Conservation (phyloP, 352 stramenopile species). For the Phytophthora ramorum region DNA sequence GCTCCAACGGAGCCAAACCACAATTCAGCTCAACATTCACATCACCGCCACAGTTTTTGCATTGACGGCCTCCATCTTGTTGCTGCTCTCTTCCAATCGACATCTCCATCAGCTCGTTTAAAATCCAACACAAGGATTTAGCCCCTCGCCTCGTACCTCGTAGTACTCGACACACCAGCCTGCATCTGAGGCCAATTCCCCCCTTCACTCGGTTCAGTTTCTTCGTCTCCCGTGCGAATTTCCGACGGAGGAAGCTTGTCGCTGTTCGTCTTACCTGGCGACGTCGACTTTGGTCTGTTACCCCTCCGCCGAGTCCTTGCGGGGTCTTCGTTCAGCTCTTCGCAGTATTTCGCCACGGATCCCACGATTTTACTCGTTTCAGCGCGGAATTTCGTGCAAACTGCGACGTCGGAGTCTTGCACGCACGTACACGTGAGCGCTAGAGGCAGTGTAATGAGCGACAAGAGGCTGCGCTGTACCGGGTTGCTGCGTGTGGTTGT, state of each 20-base stretch:
- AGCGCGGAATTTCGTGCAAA: constrained; percentile 11
- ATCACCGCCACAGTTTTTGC: background rate
- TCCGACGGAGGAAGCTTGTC: background rate
- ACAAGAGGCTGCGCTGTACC: constrained; percentile 6
- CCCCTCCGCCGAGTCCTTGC: background rate
- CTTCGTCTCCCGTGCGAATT: background rate
- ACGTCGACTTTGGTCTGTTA: background rate
- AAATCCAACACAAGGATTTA: background rate
- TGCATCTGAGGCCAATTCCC: background rate
- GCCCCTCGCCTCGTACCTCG: background rate
- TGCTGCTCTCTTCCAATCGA: background rate
- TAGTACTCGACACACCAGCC: background rate
- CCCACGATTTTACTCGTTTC: constrained; percentile 22
- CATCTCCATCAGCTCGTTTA: background rate
- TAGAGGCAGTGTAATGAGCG: background rate
- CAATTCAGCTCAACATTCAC: background rate
- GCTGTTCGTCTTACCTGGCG: background rate
- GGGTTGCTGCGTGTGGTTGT: background rate
- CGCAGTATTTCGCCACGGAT: constrained; percentile 9
- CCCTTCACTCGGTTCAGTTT: background rate
- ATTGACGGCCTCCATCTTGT: background rate
- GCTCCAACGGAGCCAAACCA: constrained; percentile 3
- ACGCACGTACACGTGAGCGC: background rate
- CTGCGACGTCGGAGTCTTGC: background rate
- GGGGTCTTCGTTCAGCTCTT: constrained; percentile 8